phyloP scores from a whole-genome alignment of 805 yeast genomes.

The Lachancea cidri region DNA sequence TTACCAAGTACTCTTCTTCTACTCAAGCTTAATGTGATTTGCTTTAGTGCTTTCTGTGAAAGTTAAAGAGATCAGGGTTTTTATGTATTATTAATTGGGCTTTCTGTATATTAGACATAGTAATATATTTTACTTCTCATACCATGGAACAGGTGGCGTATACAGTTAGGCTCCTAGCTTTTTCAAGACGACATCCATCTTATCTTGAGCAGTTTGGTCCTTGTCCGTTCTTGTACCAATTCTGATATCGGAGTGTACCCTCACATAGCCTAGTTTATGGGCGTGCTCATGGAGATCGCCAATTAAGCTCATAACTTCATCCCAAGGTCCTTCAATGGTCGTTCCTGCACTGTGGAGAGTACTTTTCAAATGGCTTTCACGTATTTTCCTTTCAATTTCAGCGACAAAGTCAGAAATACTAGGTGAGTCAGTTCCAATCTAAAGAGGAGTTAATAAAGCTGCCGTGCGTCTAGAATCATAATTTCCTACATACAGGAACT shows the following conservation, averaged over 20 bases:
- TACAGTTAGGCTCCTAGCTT: conserved; percentile 35
- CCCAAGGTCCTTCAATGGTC: conserved; percentile 90
- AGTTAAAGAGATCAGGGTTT: conserved; percentile 3
- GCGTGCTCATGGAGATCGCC: conserved; percentile 72
- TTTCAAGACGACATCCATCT: conserved; percentile 56
- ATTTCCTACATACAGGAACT: conserved; percentile 69
- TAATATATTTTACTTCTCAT: conserved; percentile 2
- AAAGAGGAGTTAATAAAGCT: background rate
- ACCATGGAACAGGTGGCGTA: background rate
- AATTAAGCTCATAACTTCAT: conserved; percentile 71
- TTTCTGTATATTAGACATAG: conserved; percentile 10
- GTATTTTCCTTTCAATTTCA: conserved; percentile 57
- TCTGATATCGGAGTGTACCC: conserved; percentile 83
- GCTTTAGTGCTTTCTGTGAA: conserved; percentile 1
- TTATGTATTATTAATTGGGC: conserved; percentile 10
- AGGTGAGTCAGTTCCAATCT: conserved; percentile 73
- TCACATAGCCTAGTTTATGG: conserved; percentile 65
- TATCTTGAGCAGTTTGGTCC: conserved; percentile 65
- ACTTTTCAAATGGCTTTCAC: conserved; percentile 56
- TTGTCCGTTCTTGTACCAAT: conserved; percentile 83
- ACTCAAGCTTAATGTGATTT: conserved; percentile 20
- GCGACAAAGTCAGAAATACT: conserved; percentile 82
- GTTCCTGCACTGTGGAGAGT: conserved; percentile 90
- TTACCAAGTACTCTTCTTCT: conserved; percentile 80
- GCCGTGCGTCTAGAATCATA: too few species aligned